Evolutionary conservation across 371 early-diverging fungal genomes (phyloP).

Genomic region (Umbelopsis sp.): DNA sequence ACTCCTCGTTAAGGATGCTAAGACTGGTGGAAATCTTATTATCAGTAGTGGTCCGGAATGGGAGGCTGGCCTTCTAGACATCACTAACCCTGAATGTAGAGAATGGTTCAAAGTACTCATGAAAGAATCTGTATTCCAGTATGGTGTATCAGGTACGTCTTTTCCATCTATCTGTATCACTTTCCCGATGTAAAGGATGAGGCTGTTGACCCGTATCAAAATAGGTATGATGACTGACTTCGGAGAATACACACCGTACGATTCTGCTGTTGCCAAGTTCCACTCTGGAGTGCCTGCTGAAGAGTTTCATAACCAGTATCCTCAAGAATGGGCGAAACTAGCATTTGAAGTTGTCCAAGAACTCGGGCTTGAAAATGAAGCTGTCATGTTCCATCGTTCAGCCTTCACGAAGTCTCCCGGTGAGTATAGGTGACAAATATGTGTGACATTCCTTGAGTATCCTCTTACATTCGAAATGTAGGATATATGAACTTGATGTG

Average conservation of each 20-base stretch:
- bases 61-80: constrained; percentile 43
- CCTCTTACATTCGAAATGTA: background rate
- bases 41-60: constrained; percentile 28
- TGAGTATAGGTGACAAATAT: background rate
- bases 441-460: background rate
- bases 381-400: constrained; percentile 36
- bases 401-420: constrained; percentile 39
- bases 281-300: constrained; percentile 27
- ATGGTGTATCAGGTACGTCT: constrained; percentile 37
- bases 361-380: constrained; percentile 31
- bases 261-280: constrained; percentile 15
- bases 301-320: constrained; percentile 43
- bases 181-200: background rate
- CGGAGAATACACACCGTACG: constrained; percentile 44
- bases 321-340: constrained; percentile 39
- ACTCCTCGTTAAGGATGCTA: constrained; percentile 36
- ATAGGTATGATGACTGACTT: constrained; percentile 39
- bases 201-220: background rate
- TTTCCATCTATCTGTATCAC: background rate
- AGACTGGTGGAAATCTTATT: constrained; percentile 22
- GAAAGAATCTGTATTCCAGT: constrained; percentile 37
- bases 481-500: constrained; percentile 38
- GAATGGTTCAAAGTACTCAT: constrained; percentile 46
- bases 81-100: constrained; percentile 46
- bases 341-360: constrained; percentile 35